Conservation (phyloP, 1,284 basidiomycete genomes). For the Waitea zeae region DNA sequence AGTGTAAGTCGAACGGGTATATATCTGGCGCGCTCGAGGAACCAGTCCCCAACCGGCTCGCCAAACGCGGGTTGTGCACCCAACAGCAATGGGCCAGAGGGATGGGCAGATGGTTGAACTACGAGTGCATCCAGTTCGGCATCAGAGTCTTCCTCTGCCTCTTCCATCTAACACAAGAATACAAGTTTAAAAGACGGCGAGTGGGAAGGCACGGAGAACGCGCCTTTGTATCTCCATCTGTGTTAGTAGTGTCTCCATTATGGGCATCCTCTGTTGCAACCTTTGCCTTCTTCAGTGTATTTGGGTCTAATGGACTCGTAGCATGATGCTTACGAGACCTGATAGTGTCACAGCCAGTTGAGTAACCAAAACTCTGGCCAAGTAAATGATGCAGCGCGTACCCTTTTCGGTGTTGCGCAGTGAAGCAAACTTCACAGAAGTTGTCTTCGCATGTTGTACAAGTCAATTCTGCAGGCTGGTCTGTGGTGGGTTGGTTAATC, state of each 20-base stretch:
- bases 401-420: slow-evolving; percentile 66
- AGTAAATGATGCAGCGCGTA: no score
- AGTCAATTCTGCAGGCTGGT: slow-evolving; percentile 59
- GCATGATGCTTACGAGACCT: slow-evolving; percentile 48
- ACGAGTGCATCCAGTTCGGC: slow-evolving; percentile 29
- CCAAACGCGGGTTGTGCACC: slow-evolving; percentile 38
- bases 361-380: no score
- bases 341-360: no score
- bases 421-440: slow-evolving; percentile 71
- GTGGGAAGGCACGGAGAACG: background rate
- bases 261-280: slow-evolving; percentile 9
- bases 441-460: slow-evolving; percentile 55
- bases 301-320: slow-evolving; percentile 25
- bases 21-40: slow-evolving; percentile 57
- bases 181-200: slow-evolving; percentile 2
- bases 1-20: slow-evolving; percentile 62
- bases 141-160: slow-evolving; percentile 22
- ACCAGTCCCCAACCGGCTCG: slow-evolving; percentile 58
- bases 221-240: slow-evolving; percentile 12
- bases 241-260: slow-evolving; percentile 3
- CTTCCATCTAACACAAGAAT: slow-evolving; percentile 32
- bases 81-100: slow-evolving; percentile 18
- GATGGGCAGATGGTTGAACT: slow-evolving; percentile 14
- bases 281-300: slow-evolving; percentile 11
- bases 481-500: slow-evolving; percentile 19